A percentile compares a stretch with the other conserved stretches of the same genome.
phyloP scores from a whole-genome alignment of 1,139 yeast species.

The Candida gigantensis region DNA sequence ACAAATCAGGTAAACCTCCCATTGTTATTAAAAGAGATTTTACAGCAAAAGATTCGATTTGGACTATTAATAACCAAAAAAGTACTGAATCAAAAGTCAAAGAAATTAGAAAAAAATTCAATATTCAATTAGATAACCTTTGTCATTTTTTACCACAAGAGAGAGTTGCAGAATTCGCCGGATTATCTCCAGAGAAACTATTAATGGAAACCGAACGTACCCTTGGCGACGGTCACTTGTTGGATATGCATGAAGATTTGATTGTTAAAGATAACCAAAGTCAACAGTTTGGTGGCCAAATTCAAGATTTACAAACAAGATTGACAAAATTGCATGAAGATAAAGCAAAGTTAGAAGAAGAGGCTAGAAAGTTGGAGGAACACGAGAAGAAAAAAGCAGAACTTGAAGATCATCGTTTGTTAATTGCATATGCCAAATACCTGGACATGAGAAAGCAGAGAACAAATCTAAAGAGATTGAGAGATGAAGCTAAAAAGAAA shows the following conservation, averaged over 20 bases:
- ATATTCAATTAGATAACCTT: conserved; percentile 85
- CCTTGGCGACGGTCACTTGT: conserved; percentile 62
- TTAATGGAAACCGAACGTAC: conserved; percentile 82
- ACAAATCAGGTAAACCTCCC: conserved; percentile 28
- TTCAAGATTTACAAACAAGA: conserved; percentile 31
- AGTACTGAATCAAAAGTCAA: conserved; percentile 50
- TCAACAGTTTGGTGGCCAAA: conserved; percentile 25
- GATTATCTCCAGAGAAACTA: conserved; percentile 72
- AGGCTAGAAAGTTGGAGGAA: conserved; percentile 40
- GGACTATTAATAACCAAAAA: conserved; percentile 55
- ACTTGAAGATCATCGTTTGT: conserved; percentile 47
- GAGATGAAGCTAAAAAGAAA: conserved; percentile 40
- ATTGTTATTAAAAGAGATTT: conserved; percentile 40
- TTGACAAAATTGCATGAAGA: conserved; percentile 34
- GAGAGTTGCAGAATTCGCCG: conserved; percentile 90
- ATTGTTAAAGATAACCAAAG: conserved; percentile 51
- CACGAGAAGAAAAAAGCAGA: conserved; percentile 44
- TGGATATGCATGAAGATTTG: conserved; percentile 57
- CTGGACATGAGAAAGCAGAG: conserved; percentile 53
- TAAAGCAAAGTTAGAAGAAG: conserved; percentile 33
- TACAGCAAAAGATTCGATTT: conserved; percentile 51
- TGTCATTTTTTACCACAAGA: conserved; percentile 97
- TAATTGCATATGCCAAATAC: conserved; percentile 63
- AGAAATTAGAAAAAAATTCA: conserved; percentile 47
- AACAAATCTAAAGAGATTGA: conserved; percentile 39